A percentile compares a stretch with the other conserved stretches of the same genome.
phyloP scores from a whole-genome alignment of 257 asterid species.

The Jasminum sambac region DNA sequence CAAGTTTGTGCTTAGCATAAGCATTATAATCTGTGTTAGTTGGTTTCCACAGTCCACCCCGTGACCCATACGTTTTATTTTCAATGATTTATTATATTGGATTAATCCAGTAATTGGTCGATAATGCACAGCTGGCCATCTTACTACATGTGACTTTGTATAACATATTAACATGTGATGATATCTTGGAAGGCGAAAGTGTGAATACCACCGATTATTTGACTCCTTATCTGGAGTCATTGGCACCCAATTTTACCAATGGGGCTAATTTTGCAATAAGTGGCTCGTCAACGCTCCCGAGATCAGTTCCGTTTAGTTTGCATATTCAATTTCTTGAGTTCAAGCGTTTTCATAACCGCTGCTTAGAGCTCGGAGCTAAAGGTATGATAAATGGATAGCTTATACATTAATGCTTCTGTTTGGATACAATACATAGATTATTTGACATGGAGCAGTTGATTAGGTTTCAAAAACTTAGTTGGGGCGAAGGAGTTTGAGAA shows the following conservation, averaged over 20 bases:
- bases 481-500: constrained; percentile 35
- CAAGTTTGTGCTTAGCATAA: constrained; percentile 2
- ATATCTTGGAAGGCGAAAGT: constrained; percentile 38
- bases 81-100: too few species aligned
- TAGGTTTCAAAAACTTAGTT: constrained; percentile 33
- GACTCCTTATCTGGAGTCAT: constrained; percentile 47
- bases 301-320: constrained; percentile 32
- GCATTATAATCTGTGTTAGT: constrained; percentile 1
- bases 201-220: constrained; percentile 35
- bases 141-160: background rate
- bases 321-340: constrained; percentile 37
- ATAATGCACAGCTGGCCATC: background rate
- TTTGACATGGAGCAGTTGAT: background rate
- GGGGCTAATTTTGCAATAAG: constrained; percentile 51
- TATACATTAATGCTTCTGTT: background rate
- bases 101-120: background rate
- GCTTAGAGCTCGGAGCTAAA: constrained; percentile 29
- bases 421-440: background rate
- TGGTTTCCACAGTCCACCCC: background rate
- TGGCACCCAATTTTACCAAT: constrained; percentile 37
- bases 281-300: constrained; percentile 44
- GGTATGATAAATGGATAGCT: constrained; percentile 21
- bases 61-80: too few species aligned
- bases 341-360: constrained; percentile 38
- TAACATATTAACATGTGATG: background rate